A percentile compares a stretch with the other conserved stretches of the same genome.
Conservation (phyloP, 768 basidiomycete genomes). For the Amanita jacksonii region DNA sequence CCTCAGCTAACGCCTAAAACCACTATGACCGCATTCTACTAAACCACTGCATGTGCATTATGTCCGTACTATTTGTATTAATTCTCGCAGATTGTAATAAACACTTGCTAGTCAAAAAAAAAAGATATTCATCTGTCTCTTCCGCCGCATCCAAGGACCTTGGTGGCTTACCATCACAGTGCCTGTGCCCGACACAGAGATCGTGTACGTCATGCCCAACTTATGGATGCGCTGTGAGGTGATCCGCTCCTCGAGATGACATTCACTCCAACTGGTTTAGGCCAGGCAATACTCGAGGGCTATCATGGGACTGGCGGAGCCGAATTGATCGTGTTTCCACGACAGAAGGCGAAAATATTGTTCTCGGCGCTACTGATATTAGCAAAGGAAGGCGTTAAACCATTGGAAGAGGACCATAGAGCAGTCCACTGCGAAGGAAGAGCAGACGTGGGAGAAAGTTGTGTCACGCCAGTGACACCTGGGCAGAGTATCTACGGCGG, state of each 20-base stretch:
- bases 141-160: slow-evolving; percentile 3
- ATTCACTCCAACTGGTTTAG: slow-evolving; percentile 42
- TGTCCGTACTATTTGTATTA: no score
- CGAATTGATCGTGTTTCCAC: slow-evolving; percentile 41
- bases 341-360: slow-evolving; percentile 65
- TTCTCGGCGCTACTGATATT: slow-evolving; percentile 52
- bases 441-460: slow-evolving; percentile 20
- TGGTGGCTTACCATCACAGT: not conserved
- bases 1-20: no score
- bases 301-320: slow-evolving; percentile 44
- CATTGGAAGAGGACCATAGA: slow-evolving; percentile 4
- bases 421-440: slow-evolving; percentile 13
- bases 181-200: slow-evolving; percentile 15
- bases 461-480: no score
- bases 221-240: slow-evolving; percentile 56
- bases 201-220: slow-evolving; percentile 40
- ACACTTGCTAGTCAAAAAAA: no score
- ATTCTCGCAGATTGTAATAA: no score
- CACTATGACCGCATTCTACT: no score
- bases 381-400: slow-evolving; percentile 22
- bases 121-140: slow-evolving; percentile 41
- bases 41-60: no score
- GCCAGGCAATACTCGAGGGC: slow-evolving; percentile 46
- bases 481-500: no score
- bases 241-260: slow-evolving; percentile 66